phyloP scores from a whole-genome alignment of 176 grass and related monocot species.

The Dactylis glomerata region DNA sequence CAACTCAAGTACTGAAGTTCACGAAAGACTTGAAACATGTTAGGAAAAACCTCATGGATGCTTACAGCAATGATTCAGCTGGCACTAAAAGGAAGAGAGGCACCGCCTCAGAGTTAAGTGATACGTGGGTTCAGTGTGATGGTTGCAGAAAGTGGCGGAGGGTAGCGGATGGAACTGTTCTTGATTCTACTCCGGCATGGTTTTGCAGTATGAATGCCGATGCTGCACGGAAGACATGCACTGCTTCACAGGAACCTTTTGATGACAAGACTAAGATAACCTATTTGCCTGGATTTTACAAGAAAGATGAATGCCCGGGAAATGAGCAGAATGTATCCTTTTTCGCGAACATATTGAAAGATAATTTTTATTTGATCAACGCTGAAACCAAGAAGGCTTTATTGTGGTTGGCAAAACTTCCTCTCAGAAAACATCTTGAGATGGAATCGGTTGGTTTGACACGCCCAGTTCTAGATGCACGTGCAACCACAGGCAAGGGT shows the following conservation, averaged over 20 bases:
- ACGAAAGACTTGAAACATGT: conserved; percentile 42
- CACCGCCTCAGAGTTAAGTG: conserved; percentile 37
- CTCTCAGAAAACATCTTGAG: conserved; percentile 58
- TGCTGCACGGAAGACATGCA: conserved; percentile 55
- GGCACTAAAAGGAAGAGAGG: conserved; percentile 54
- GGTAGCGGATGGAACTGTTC: conserved; percentile 44
- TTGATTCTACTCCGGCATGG: conserved; percentile 67
- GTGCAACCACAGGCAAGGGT: conserved; percentile 43
- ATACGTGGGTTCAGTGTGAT: conserved; percentile 95
- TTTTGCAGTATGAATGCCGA: conserved; percentile 97
- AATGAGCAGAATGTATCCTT: conserved; percentile 75
- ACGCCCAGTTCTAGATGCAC: conserved; percentile 62
- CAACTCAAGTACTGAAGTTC: conserved; percentile 41
- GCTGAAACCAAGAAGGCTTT: conserved; percentile 87
- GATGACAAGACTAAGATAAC: conserved; percentile 60
- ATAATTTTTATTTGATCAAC: conserved; percentile 58
- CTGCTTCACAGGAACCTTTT: conserved; percentile 60
- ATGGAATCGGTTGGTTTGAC: conserved; percentile 85
- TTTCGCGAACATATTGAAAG: conserved; percentile 78
- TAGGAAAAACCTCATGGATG: conserved; percentile 63
- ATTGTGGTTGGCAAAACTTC: conserved; percentile 78
- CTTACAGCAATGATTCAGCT: conserved; percentile 30
- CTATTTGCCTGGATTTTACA: conserved; percentile 86
- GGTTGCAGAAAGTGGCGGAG: conserved; percentile 90
- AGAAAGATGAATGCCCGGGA: conserved; percentile 57